Evolutionary conservation across 148 eudicot genomes (phyloP).

Genomic region (Chenopodium suecicum): DNA sequence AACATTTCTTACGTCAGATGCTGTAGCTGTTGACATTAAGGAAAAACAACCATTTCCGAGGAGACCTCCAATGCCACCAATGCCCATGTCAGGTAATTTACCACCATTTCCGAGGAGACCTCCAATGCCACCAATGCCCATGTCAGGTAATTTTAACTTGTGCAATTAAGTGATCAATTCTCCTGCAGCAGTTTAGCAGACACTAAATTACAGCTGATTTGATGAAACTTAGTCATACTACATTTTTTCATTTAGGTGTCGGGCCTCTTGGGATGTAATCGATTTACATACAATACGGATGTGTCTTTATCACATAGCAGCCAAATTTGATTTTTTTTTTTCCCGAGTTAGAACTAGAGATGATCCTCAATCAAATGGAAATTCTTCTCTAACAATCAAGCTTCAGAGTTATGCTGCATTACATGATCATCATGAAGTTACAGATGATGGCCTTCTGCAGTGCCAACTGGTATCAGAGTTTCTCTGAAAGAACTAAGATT

Average conservation of each 20-base stretch:
- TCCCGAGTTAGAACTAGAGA: neutral
- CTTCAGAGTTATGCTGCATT: neutral
- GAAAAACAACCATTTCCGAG: slow-evolving; percentile 37
- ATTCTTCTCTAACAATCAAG: neutral
- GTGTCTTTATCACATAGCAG: neutral
- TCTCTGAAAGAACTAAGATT: neutral
- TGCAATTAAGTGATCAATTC: neutral
- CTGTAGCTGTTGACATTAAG: slow-evolving; percentile 66
- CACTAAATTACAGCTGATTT: neutral
- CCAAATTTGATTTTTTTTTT: neutral
- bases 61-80: slow-evolving; percentile 37
- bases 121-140: slow-evolving; percentile 48
- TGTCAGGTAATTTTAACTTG: slow-evolving; percentile 44
- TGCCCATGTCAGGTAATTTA: slow-evolving; percentile 61
- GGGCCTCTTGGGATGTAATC: slow-evolving; percentile 33
- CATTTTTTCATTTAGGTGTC: slow-evolving; percentile 23
- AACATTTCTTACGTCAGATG: slow-evolving; percentile 73
- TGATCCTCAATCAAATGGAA: neutral
- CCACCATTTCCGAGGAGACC: slow-evolving; percentile 34
- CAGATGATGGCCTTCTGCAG: neutral
- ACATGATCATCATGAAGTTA: neutral
- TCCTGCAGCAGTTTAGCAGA: neutral
- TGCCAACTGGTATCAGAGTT: neutral
- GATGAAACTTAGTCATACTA: neutral
- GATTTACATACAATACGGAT: neutral